These are phyloP conservation scores for Triangularia verruculosa DNA, from an alignment of 2,329 filamentous ascomycete species.

Conservation along the genomic window DNA sequence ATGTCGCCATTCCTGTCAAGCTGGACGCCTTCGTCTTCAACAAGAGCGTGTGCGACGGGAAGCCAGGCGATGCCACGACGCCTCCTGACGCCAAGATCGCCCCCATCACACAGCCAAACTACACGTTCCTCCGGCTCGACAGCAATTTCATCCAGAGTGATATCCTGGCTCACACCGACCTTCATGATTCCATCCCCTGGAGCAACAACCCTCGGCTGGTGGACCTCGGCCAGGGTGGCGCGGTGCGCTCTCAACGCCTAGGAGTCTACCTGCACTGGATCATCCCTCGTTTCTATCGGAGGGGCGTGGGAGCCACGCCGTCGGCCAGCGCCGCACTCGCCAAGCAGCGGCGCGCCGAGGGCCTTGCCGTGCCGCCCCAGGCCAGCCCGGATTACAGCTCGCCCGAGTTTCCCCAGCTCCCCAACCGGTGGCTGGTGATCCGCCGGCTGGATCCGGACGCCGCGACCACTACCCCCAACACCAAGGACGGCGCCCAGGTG, in stretches of 20 bases:
- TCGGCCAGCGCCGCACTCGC: background rate
- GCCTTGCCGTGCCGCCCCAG: too few species aligned
- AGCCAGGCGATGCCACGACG: slow-evolving; percentile 10
- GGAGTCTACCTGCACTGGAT: slow-evolving; percentile 5
- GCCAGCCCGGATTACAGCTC: background rate
- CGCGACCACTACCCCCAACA: background rate
- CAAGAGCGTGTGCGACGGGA: slow-evolving; percentile 28
- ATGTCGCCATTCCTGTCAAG: background rate
- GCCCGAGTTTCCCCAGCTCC: background rate
- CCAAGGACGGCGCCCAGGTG: slow-evolving; percentile 19
- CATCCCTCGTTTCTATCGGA: background rate
- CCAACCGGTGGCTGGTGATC: slow-evolving; percentile 12
- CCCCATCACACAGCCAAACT: slow-evolving; percentile 47
- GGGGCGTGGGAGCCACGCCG: background rate
- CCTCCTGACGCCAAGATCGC: slow-evolving; percentile 34
- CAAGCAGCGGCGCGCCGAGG: too few species aligned
- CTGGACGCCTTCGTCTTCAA: slow-evolving; percentile 32
- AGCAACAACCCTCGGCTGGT: slow-evolving; percentile 36
- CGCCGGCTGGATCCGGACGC: background rate
- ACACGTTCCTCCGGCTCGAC: slow-evolving; percentile 41
- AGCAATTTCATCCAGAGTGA: slow-evolving; percentile 39
- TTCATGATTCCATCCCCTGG: slow-evolving; percentile 31
- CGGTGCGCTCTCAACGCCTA: background rate
- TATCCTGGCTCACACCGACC: slow-evolving; percentile 36
- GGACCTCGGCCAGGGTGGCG: slow-evolving; percentile 23